Evolutionary conservation across 2,329 filamentous ascomycete genomes (phyloP).

Genomic region (Colletotrichum sp.): DNA sequence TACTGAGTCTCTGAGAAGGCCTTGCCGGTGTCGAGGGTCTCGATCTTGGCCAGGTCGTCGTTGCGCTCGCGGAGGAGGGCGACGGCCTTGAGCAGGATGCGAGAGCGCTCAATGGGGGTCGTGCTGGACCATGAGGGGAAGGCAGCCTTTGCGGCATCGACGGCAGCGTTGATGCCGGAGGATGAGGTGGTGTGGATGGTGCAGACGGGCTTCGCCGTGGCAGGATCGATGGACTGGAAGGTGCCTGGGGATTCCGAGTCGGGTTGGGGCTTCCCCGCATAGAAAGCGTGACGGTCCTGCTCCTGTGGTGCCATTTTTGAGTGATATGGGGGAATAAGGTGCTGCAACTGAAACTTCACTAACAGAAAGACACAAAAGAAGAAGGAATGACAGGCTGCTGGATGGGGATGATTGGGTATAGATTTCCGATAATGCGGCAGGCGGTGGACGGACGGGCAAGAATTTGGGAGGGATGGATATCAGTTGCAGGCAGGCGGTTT

Average conservation of each 20-base stretch:
- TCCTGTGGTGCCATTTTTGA: slow-evolving; percentile 15
- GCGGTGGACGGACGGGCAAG: not conserved
- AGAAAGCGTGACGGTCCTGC: slow-evolving; percentile 66
- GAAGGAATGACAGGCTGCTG: not conserved
- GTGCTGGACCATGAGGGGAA: slow-evolving; percentile 81
- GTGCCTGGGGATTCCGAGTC: slow-evolving; percentile 63
- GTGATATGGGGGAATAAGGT: not conserved
- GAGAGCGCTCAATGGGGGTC: slow-evolving; percentile 74
- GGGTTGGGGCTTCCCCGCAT: slow-evolving; percentile 72
- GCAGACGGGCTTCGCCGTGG: slow-evolving; percentile 71
- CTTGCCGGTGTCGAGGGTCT: slow-evolving; percentile 88
- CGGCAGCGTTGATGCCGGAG: slow-evolving; percentile 72
- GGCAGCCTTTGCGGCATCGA: slow-evolving; percentile 72
- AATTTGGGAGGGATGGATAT: not conserved
- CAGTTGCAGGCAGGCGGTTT: not conserved
- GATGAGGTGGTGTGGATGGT: slow-evolving; percentile 74
- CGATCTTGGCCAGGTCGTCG: slow-evolving; percentile 77
- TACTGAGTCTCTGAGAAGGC: slow-evolving; percentile 83
- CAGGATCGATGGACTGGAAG: slow-evolving; percentile 78
- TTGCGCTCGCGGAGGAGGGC: slow-evolving; percentile 76
- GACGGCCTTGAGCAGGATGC: slow-evolving; percentile 80
- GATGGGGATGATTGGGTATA: not conserved
- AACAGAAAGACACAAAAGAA: not conserved
- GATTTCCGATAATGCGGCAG: not conserved
- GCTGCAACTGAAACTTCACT: not conserved